Evolutionary conservation across 345 rosid species (phyloP), one percentile per base, ranked within the genome.

Genomic region (Moringa oleifera): DNA sequence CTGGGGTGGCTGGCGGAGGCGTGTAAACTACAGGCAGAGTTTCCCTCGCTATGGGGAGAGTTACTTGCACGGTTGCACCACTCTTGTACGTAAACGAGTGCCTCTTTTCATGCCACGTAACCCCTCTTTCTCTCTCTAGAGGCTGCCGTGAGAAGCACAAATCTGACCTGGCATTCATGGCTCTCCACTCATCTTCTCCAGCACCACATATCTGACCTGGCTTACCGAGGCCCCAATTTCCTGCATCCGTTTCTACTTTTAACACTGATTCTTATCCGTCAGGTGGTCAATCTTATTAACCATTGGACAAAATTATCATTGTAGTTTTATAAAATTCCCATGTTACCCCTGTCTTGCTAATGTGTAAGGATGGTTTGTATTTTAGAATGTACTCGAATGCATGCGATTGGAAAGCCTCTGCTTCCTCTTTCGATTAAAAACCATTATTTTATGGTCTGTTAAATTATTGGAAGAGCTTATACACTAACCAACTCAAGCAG

Each of bases 181-280:
- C 8, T 2, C 33, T 8, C 8, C 33, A 2, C 33, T 28, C 33
- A 3, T 28, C 62, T 53, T 8, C 63, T 46, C 18, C 68, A 4
- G 73, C 69, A 45, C 68, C 65, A 12, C 59, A 17, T 1, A 5
- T 68, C 78, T 64, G 84, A 78, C 81, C 72, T 55, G 81, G 77
- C 66, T 62, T 17, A 62, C 54, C 7, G 25, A 0, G 0, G 22
- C 61, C 11, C 4, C 49, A 7, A 28, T 20, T 11, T 4, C 21
- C 71, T 68, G 61, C 68, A 2, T 59, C 65, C 50, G 20, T 6
- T 37, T 54, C 36, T 33, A 72, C 19, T 7, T 49, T 7, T 23
- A n/a, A 20, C 68, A 18, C 11, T 7, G 0, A 6, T 0, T 15
- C 20, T 47, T 19, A 18, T 25, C 49, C 18, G 37, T 33, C 11